Evolutionary conservation across 257 asterid species (phyloP).

Genomic region (Plectranthus barbatus): DNA sequence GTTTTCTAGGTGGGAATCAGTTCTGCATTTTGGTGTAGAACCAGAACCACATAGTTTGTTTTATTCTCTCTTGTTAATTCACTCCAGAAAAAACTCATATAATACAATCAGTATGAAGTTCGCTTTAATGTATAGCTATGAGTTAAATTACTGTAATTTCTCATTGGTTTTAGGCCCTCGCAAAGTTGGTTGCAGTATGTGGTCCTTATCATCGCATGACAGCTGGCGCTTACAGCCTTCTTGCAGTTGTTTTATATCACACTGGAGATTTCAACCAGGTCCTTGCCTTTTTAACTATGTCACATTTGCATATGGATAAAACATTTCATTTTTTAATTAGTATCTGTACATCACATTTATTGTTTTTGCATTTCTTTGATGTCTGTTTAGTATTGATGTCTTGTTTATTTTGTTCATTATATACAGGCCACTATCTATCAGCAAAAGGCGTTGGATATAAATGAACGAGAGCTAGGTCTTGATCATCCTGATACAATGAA

Average conservation of each 20-base stretch:
- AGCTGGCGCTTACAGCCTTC: constrained; percentile 96
- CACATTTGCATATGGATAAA: constrained; percentile 6
- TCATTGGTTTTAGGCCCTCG: constrained; percentile 57
- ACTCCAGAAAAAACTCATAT: constrained; percentile 1
- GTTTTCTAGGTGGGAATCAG: constrained; percentile 7
- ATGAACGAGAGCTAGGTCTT: constrained; percentile 84
- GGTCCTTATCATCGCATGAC: constrained; percentile 97
- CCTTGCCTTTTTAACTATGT: constrained; percentile 8
- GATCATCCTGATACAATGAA: constrained; percentile 98
- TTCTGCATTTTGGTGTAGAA: constrained; percentile 2
- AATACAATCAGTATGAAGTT: background rate
- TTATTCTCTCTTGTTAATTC: background rate
- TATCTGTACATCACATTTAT: constrained; percentile 4
- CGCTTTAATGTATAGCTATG: background rate
- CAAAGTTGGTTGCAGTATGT: constrained; percentile 87
- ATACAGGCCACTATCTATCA: constrained; percentile 89
- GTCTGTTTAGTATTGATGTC: constrained; percentile 10
- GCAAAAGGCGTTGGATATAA: constrained; percentile 91
- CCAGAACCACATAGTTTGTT: background rate
- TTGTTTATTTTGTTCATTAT: constrained; percentile 16
- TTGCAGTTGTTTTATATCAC: constrained; percentile 91
- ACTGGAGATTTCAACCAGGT: constrained; percentile 98
- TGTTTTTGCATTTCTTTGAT: constrained; percentile 1
- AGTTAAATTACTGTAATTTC: constrained; percentile 3
- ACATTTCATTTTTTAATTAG: background rate